Percentiles rank a stretch among this genome's conserved stretches.
phyloP scores from a whole-genome alignment of 2,329 filamentous ascomycete genomes.

The Cryoendolithus antarcticus region DNA sequence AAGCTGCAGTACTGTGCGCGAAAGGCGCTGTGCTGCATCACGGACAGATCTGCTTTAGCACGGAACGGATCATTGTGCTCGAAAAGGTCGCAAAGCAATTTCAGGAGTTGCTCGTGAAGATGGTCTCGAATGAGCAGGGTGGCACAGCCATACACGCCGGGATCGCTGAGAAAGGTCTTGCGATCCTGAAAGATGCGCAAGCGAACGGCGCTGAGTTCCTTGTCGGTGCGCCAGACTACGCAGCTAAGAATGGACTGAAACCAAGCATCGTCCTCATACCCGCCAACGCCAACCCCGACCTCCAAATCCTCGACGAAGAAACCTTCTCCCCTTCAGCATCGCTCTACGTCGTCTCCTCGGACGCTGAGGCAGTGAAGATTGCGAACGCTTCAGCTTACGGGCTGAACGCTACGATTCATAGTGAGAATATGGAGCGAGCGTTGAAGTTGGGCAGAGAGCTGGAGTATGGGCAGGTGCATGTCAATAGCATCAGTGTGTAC shows the following conservation, averaged over 20 bases:
- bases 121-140: conserved; percentile 5
- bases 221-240: conserved; percentile 10
- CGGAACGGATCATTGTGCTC: conserved; percentile 23
- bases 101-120: conserved; percentile 7
- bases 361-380: conserved; percentile 13
- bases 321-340: conserved; percentile 19
- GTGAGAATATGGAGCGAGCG: conserved; percentile 14
- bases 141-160: conserved; percentile 11
- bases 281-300: conserved; percentile 6
- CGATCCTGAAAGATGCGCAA: conserved; percentile 15
- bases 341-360: conserved; percentile 14
- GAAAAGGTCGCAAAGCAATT: conserved; percentile 11
- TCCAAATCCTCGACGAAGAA: conserved; percentile 17
- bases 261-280: conserved; percentile 10
- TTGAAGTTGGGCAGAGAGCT: conserved; percentile 15
- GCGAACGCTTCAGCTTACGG: conserved; percentile 18
- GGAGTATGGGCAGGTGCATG: conserved; percentile 18
- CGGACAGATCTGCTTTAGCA: conserved; percentile 27
- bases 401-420: conserved; percentile 18
- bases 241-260: conserved; percentile 6
- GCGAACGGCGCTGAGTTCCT: conserved; percentile 15
- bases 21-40: conserved; percentile 21
- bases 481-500: conserved; percentile 18
- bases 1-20: conserved; percentile 23
- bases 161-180: conserved; percentile 21